Base-by-base conservation (phyloP, 2,329 filamentous ascomycete genomes). In the Lachnellula subtilissima region DNA sequence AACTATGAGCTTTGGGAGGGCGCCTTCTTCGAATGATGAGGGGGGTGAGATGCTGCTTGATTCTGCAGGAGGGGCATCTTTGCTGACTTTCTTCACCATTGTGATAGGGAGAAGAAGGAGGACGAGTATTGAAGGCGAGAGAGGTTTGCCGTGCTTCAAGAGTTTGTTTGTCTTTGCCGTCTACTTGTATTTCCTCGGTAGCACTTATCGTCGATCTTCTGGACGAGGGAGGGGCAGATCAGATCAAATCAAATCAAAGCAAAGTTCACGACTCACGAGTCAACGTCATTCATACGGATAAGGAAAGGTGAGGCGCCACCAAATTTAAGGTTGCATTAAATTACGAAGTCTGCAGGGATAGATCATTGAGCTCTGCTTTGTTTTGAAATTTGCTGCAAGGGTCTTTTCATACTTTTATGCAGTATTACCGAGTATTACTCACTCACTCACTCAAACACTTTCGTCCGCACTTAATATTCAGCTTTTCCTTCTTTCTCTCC, bases 1-100 rank as follows among this genome's bases (percentile, higher is more conserved):
- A 61, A 94, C 89, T 65, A 97, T 81, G 64, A 96, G 80, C 59
- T 86, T 68, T 2, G 67, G 67, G 15, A 70, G 66, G 42, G 81
- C 50, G 35, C 65, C 64, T 53, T 70, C 65, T 28, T 59, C 50
- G n/a, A 69, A 62, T 5, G 60, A 64, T 4, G 63, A 59, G 54
- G 65, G 67, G 17, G 64, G 59, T 36, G 60, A 57, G 40, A 54
- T 57, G 19, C 43, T 45, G 22, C 55, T 32, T 17, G 52, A 11
- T 22, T 58, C 57, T 11, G 54, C n/a, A 17, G 56, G 37, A 17
- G 54, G 47, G 22, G 50, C 46, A 17, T 45, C 47, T 57, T 67
- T 67, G 53, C 54, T 52, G 9, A 52, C 40, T 46, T 63, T 67
- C 47, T 62, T 66, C 6, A 56, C 57, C 66, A 69, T 69, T 37